Conservation (phyloP, 805 yeast genomes). For the Yamadazyma laniorum region DNA sequence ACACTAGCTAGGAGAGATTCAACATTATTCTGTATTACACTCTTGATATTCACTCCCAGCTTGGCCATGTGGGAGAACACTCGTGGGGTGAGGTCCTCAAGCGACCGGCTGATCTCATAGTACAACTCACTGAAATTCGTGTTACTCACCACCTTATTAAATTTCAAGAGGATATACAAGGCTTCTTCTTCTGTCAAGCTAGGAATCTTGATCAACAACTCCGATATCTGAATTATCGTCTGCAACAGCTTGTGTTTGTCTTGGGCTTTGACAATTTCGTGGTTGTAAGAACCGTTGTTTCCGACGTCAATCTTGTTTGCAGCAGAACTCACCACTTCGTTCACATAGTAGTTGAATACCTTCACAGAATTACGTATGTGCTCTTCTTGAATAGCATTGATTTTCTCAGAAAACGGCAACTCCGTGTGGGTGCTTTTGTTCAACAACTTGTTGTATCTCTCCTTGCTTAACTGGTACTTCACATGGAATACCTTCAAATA, state of each 20-base stretch:
- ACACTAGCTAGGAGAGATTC: slow-evolving; percentile 6
- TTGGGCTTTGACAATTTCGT: neutral
- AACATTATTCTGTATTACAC: slow-evolving; percentile 10
- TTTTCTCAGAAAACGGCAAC: slow-evolving; percentile 6
- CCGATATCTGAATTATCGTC: neutral
- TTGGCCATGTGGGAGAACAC: slow-evolving; percentile 32
- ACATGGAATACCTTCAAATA: slow-evolving; percentile 35
- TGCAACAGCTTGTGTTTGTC: neutral
- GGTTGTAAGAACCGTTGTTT: slow-evolving; percentile 1
- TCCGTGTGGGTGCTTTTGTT: slow-evolving; percentile 20
- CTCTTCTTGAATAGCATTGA: slow-evolving; percentile 15
- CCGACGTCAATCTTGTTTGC: slow-evolving; percentile 4
- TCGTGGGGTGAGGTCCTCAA: slow-evolving; percentile 31
- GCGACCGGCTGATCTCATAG: slow-evolving; percentile 34
- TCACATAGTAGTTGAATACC: slow-evolving; percentile 32
- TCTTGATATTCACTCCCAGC: slow-evolving; percentile 34
- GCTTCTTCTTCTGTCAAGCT: slow-evolving; percentile 22
- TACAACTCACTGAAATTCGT: slow-evolving; percentile 33
- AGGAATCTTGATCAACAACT: slow-evolving; percentile 1
- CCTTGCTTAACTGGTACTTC: slow-evolving; percentile 28
- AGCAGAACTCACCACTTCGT: slow-evolving; percentile 19
- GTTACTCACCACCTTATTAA: slow-evolving; percentile 24
- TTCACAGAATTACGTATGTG: slow-evolving; percentile 24
- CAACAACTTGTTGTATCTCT: slow-evolving; percentile 28
- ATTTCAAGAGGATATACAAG: slow-evolving; percentile 33